phyloP scores from a whole-genome alignment of 2,329 filamentous ascomycete species.

The Pseudopithomyces chartarum region DNA sequence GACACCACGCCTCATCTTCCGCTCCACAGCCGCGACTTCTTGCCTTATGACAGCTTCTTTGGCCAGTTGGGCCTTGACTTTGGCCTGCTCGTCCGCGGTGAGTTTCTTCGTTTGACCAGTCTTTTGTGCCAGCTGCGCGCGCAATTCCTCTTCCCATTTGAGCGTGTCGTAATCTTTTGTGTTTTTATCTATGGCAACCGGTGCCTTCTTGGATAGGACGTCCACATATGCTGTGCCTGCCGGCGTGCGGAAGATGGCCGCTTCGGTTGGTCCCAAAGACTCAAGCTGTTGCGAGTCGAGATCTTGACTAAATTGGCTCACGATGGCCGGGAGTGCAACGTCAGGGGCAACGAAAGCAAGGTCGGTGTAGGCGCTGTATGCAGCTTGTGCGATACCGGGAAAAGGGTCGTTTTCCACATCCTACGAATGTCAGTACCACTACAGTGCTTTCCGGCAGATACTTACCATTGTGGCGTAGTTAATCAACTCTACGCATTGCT shows the following conservation, averaged over 20 bases:
- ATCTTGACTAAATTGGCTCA: slow-evolving; percentile 75
- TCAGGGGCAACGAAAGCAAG: slow-evolving; percentile 93
- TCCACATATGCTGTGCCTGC: slow-evolving; percentile 90
- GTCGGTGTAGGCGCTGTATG: slow-evolving; percentile 85
- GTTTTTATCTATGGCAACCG: slow-evolving; percentile 79
- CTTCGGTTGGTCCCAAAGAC: slow-evolving; percentile 81
- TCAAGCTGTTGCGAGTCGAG: slow-evolving; percentile 72
- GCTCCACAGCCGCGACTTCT: slow-evolving; percentile 71
- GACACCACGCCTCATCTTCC: slow-evolving; percentile 77
- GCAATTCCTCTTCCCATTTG: slow-evolving; percentile 95
- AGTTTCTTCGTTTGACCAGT: slow-evolving; percentile 91
- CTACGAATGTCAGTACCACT: slow-evolving; percentile 10
- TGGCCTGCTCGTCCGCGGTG: slow-evolving; percentile 83
- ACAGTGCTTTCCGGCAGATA: slow-evolving; percentile 17
- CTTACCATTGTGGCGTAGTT: slow-evolving; percentile 61
- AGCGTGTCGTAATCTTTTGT: slow-evolving; percentile 93
- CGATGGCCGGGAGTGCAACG: slow-evolving; percentile 73
- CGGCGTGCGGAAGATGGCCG: slow-evolving; percentile 88
- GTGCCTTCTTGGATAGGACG: slow-evolving; percentile 82
- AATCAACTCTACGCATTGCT: slow-evolving; percentile 72
- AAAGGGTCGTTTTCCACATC: slow-evolving; percentile 28
- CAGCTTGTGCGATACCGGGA: slow-evolving; percentile 65
- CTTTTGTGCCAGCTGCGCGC: slow-evolving; percentile 86
- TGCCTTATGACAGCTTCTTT: slow-evolving; percentile 83
- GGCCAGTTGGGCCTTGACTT: slow-evolving; percentile 86